These are phyloP conservation scores for Pythium aphanidermatum DNA, from an alignment of 352 stramenopile species.

Conservation along the genomic window DNA sequence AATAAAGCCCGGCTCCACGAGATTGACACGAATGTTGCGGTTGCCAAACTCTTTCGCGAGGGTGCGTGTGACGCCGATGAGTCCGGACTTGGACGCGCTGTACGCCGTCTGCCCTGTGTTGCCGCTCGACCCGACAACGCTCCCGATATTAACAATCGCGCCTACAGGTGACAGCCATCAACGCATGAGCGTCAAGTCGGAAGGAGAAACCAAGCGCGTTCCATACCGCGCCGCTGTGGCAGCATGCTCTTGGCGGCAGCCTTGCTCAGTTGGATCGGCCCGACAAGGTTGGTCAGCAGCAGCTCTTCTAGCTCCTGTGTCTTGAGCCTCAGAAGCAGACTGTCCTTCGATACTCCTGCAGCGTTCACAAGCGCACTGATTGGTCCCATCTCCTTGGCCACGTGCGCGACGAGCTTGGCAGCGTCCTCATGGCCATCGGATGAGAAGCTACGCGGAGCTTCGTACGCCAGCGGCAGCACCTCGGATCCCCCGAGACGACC, in stretches of 20 bases:
- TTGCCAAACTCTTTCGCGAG: slow-evolving; percentile 80
- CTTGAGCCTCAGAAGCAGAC: slow-evolving; percentile 58
- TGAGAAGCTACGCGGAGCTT: slow-evolving; percentile 27
- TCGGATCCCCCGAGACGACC: slow-evolving; percentile 24
- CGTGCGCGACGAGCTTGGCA: slow-evolving; percentile 33
- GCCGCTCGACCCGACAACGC: slow-evolving; percentile 64
- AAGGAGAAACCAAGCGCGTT: neutral
- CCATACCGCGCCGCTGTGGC: slow-evolving; percentile 39
- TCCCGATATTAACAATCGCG: slow-evolving; percentile 82
- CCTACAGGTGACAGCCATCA: slow-evolving; percentile 17
- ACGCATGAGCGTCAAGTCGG: no score
- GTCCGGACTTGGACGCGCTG: slow-evolving; percentile 73
- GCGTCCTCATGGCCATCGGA: slow-evolving; percentile 11
- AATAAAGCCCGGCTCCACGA: slow-evolving; percentile 85
- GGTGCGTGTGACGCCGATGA: slow-evolving; percentile 69
- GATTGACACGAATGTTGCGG: slow-evolving; percentile 83
- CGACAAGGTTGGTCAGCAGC: slow-evolving; percentile 71
- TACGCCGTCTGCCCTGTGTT: slow-evolving; percentile 81
- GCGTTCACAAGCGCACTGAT: slow-evolving; percentile 69
- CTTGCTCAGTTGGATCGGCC: slow-evolving; percentile 65
- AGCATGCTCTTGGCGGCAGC: slow-evolving; percentile 75
- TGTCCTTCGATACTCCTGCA: slow-evolving; percentile 63
- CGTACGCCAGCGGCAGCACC: slow-evolving; percentile 57
- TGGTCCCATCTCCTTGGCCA: slow-evolving; percentile 28
- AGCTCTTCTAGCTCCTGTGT: slow-evolving; percentile 59